These are phyloP conservation scores for Phytophthora cactorum DNA, from an alignment of 352 stramenopile species.

Conservation along the genomic window DNA sequence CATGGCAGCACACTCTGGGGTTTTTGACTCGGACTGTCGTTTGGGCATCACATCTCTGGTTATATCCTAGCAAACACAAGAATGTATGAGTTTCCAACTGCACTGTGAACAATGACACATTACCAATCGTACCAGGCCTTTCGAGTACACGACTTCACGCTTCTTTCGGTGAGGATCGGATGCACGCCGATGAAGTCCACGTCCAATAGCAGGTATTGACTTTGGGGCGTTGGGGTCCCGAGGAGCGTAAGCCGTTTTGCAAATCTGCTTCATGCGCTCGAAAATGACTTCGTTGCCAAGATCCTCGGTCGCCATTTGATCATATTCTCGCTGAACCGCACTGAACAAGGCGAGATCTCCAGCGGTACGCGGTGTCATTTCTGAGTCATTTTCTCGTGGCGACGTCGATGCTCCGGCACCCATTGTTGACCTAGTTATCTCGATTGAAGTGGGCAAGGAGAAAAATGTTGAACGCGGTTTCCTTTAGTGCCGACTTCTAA, in stretches of 20 bases:
- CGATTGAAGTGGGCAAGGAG: background rate
- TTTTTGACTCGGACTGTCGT: constrained; percentile 70
- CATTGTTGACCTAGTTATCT: constrained; percentile 32
- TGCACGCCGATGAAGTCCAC: constrained; percentile 52
- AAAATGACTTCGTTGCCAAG: constrained; percentile 77
- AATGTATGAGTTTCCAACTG: background rate
- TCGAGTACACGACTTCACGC: constrained; percentile 73
- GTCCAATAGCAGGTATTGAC: constrained; percentile 28
- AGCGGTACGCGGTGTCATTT: constrained; percentile 18
- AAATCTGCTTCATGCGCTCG: constrained; percentile 78
- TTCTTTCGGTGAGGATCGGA: constrained; percentile 74
- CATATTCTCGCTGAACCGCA: constrained; percentile 66
- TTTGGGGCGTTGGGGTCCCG: constrained; percentile 44
- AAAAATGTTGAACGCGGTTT: background rate
- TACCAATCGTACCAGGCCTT: constrained; percentile 54
- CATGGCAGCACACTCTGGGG: constrained; percentile 46
- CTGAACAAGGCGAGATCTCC: constrained; percentile 58
- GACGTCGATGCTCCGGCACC: constrained; percentile 49
- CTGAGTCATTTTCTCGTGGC: constrained; percentile 14
- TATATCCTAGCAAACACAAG: constrained; percentile 37
- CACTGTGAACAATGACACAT: background rate
- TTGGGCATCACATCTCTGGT: constrained; percentile 46
- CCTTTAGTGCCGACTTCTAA: constrained; percentile 18
- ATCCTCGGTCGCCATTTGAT: constrained; percentile 60
- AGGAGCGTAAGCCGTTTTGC: constrained; percentile 46